A percentile compares a stretch with the other conserved stretches of the same genome.
These are phyloP conservation scores for Botrytis tulipae DNA, from an alignment of 2,329 filamentous ascomycete species.

Conservation along the genomic window DNA sequence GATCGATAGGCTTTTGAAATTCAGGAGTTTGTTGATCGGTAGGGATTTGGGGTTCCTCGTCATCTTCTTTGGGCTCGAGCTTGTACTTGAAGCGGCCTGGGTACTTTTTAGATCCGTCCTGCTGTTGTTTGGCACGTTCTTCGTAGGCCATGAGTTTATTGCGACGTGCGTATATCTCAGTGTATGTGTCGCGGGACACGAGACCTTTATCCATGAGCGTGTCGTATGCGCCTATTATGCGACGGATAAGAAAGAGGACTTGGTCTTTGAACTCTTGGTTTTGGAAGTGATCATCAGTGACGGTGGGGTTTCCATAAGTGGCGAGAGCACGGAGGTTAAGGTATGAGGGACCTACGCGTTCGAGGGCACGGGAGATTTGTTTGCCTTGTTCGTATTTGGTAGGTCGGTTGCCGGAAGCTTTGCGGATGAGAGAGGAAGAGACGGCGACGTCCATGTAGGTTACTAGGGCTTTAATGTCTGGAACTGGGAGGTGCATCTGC, in stretches of 20 bases:
- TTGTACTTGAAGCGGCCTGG: neutral
- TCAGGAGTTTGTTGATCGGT: conserved; percentile 29
- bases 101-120: neutral
- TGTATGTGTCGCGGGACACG: conserved; percentile 31
- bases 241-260: conserved; percentile 30
- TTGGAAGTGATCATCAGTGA: neutral
- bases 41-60: neutral
- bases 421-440: conserved; percentile 36
- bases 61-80: conserved; percentile 1
- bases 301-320: conserved; percentile 27
- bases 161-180: conserved; percentile 34
- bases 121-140: neutral
- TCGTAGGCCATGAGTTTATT: conserved; percentile 40
- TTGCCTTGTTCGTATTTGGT: conserved; percentile 38
- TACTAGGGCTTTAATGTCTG: conserved; percentile 52
- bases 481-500: conserved; percentile 44
- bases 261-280: neutral
- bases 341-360: conserved; percentile 42
- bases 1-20: conserved; percentile 21
- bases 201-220: conserved; percentile 34
- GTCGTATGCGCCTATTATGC: conserved; percentile 39
- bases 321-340: conserved; percentile 34
- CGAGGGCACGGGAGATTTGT: conserved; percentile 52
- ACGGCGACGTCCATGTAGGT: conserved; percentile 58
- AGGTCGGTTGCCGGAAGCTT: conserved; percentile 40